Base-by-base conservation (phyloP, 257 asterid genomes). In the Solanum ossicruentum region DNA sequence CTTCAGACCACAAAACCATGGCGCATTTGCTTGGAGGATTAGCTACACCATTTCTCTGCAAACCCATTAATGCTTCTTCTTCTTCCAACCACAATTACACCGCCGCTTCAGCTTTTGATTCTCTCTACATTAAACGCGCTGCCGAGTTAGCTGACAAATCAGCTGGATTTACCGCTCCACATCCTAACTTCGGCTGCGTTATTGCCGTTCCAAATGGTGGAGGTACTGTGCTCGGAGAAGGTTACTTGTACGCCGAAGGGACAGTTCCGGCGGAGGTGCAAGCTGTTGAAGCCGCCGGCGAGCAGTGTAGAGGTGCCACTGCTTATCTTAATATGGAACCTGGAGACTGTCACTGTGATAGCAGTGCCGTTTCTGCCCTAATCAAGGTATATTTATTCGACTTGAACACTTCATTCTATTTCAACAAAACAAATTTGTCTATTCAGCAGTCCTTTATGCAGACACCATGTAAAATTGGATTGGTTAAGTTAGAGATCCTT, bases 311-410 rank as follows among this genome's bases (percentile, higher is more conserved):
- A 71, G 97, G 96, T 54, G 97, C 96, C 88, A 94, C 98, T 0
- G 99, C 99, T 82, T 96, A 95, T 91, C 96, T 96, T 39, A 96
- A 96, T 86, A 91, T 96, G 98, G 99, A 96, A 86, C 97, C 98
- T 32, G 92, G 90, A 86, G 97, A 93, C 88, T 95, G 94, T 88
- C 88, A 86, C 20, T 88, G 90, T 41, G 97, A 96, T 87, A 89
- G 56, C 63, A 61, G 92, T 75, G 92, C 97, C 0, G 98, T 93
- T 52, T 88, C 97, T 63, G 92, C 97, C 58, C 90, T 96, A 20
- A 66, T 96, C 88, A 92, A 94, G 95, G 99, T 95, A 56, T 77
- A 61, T 52, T 67, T 67, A 67, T 43, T 61, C 12, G 16, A 45
- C 63, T 58, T 58, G 12, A 58, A 21, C 28, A n/a, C 66, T 58